A percentile compares a stretch with the other conserved stretches of the same genome.
Conservation (phyloP, 805 yeast species). For the Wickerhamiella vanderwaltii region DNA sequence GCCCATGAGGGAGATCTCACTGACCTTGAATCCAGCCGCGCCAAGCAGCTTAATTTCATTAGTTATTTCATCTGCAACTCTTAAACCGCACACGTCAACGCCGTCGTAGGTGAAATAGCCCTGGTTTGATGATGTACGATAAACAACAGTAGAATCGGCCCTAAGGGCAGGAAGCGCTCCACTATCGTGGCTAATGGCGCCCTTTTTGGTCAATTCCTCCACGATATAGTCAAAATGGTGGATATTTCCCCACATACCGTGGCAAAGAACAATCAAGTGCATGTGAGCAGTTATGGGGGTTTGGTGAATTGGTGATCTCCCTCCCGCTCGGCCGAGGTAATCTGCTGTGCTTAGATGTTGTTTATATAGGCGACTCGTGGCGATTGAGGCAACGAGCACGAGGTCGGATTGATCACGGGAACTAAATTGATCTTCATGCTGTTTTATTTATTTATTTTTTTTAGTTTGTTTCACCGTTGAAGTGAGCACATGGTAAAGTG, state of each 20-base stretch:
- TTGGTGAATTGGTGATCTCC: neutral
- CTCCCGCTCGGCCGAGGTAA: neutral
- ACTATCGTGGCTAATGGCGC: slow-evolving; percentile 21
- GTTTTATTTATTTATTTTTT: too few relatives aligned
- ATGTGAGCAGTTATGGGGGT: neutral
- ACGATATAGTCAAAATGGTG: slow-evolving; percentile 54
- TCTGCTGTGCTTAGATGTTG: neutral
- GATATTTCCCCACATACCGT: slow-evolving; percentile 60
- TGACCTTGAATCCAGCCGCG: slow-evolving; percentile 30
- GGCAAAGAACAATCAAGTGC: slow-evolving; percentile 20
- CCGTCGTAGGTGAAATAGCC: slow-evolving; percentile 81
- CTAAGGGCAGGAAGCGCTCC: slow-evolving; percentile 9
- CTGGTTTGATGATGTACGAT: slow-evolving; percentile 46
- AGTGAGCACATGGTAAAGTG: too few relatives aligned
- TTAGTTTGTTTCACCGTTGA: too few relatives aligned
- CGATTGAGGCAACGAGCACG: too few relatives aligned
- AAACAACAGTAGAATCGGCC: slow-evolving; percentile 29
- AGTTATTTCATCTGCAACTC: slow-evolving; percentile 58
- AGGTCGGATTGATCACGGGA: too few relatives aligned
- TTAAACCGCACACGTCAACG: slow-evolving; percentile 67
- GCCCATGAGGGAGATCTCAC: slow-evolving; percentile 68
- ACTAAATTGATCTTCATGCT: too few relatives aligned
- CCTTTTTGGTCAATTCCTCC: slow-evolving; percentile 31
- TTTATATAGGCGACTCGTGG: too few relatives aligned
- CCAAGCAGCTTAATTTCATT: slow-evolving; percentile 26